Percentiles rank a stretch among this genome's conserved stretches.
These are phyloP conservation scores for Cytospora piceicola DNA, from an alignment of 2,329 filamentous ascomycete species.

Conservation along the genomic window DNA sequence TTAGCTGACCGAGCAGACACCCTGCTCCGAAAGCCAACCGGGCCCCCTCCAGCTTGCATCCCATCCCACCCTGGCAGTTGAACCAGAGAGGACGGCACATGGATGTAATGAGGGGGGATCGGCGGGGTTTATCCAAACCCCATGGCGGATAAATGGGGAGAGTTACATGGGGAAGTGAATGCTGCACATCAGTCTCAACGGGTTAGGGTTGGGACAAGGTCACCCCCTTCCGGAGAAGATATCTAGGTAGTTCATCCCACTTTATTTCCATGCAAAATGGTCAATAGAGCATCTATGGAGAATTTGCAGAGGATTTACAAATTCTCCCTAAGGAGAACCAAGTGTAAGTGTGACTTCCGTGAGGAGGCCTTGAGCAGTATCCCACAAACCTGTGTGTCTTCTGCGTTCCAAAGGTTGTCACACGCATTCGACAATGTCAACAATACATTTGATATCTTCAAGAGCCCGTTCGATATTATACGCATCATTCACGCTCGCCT, in stretches of 20 bases:
- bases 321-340: background rate
- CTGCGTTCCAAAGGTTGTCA: background rate
- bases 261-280: no score
- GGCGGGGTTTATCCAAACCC: background rate
- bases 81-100: background rate
- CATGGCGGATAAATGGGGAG: constrained; percentile 5
- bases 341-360: background rate
- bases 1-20: background rate
- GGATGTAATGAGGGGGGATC: constrained; percentile 13
- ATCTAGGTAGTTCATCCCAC: no score
- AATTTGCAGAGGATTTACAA: background rate
- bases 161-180: background rate
- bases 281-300: no score
- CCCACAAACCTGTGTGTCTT: background rate
- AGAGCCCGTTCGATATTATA: background rate
- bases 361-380: background rate
- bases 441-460: background rate
- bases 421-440: background rate
- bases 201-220: no score
- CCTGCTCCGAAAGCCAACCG: constrained; percentile 4
- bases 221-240: no score
- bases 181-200: no score
- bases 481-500: background rate
- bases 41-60: background rate
- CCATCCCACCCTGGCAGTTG: background rate